Conservation (phyloP, 2,329 filamentous ascomycete species). For the Cladorrhinum sp. region DNA sequence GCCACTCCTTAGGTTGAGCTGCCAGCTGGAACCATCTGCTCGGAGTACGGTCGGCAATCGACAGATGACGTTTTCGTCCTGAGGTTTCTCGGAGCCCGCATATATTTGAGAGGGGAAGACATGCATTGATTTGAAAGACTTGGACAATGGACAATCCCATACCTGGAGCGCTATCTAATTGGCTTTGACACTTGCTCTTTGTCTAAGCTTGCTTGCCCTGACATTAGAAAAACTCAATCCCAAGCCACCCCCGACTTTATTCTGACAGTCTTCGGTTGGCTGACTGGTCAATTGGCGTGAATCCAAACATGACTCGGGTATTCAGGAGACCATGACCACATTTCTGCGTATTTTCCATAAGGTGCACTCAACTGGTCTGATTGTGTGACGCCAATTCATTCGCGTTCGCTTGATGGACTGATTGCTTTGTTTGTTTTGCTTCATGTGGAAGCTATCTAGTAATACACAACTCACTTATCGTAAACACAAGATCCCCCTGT, state of each 20-base stretch:
- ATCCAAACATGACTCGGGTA: neutral
- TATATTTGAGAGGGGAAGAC: too few species aligned
- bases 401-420: neutral
- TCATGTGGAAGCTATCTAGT: conserved; percentile 9
- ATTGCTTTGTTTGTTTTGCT: neutral
- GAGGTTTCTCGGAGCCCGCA: neutral
- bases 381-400: neutral
- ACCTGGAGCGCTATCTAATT: too few species aligned
- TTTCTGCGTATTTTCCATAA: neutral
- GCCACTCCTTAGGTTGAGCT: neutral
- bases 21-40: neutral
- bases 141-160: too few species aligned
- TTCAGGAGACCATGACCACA: neutral
- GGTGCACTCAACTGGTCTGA: neutral
- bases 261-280: neutral
- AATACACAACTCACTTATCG: conserved; percentile 12
- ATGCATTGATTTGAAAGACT: too few species aligned
- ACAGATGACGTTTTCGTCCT: too few species aligned
- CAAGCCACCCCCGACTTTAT: neutral
- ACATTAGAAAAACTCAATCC: neutral
- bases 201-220: neutral
- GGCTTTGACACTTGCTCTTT: neutral
- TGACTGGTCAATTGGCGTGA: neutral
- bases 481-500: neutral
- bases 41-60: too few species aligned